Percentiles rank a stretch among this genome's conserved stretches.
phyloP scores from a whole-genome alignment of 2,329 filamentous ascomycete species.

The Pseudogymnoascus sp. region DNA sequence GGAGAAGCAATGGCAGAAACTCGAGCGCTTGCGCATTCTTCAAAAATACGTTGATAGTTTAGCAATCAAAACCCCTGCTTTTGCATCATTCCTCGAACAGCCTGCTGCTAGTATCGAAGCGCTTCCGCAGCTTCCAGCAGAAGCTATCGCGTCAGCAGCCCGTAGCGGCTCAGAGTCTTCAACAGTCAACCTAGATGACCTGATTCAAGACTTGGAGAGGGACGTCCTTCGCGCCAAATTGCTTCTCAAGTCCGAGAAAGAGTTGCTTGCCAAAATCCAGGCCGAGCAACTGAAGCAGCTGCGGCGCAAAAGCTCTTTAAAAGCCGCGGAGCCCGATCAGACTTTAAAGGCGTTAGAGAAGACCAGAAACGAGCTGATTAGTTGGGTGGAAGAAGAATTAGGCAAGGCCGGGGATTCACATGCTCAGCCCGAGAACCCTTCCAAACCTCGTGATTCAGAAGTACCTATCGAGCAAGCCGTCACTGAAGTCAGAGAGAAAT shows the following conservation, averaged over 20 bases:
- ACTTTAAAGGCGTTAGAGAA: constrained; percentile 44
- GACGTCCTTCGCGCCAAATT: constrained; percentile 52
- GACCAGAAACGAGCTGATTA: constrained; percentile 53
- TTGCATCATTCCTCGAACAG: constrained; percentile 43
- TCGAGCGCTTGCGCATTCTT: constrained; percentile 42
- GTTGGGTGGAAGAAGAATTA: constrained; percentile 58
- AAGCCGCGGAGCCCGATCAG: constrained; percentile 11
- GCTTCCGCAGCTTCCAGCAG: constrained; percentile 23
- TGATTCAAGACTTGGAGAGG: constrained; percentile 49
- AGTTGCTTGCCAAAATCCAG: constrained; percentile 43
- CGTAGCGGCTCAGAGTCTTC: constrained; percentile 21
- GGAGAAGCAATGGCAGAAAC: constrained; percentile 45
- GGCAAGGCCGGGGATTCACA: constrained; percentile 38
- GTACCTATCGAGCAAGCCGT: constrained; percentile 4
- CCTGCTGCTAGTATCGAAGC: constrained; percentile 19
- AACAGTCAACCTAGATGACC: constrained; percentile 38
- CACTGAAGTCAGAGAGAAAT: constrained; percentile 8
- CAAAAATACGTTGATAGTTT: constrained; percentile 46
- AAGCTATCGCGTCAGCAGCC: constrained; percentile 19
- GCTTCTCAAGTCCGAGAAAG: constrained; percentile 48
- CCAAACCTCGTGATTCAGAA: not conserved
- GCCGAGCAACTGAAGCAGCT: constrained; percentile 31
- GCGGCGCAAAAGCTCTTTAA: not conserved
- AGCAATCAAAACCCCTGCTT: constrained; percentile 44
- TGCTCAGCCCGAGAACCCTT: constrained; percentile 13